Conservation (phyloP, 1,284 basidiomycete genomes). For the Marasmius tenuissimus region DNA sequence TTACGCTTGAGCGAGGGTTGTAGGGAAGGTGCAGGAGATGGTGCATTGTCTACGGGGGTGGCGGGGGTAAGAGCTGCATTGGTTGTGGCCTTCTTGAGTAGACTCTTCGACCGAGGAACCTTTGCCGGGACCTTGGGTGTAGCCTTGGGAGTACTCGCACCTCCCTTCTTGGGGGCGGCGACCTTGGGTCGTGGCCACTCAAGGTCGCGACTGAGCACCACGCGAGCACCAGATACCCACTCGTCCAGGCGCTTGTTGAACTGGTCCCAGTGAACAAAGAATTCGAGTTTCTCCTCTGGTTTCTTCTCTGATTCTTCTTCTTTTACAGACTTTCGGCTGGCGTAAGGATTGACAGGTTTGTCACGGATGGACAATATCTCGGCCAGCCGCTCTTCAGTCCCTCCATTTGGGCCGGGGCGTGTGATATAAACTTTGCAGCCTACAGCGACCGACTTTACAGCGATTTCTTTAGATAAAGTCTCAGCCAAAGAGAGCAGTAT, state of each 20-base stretch:
- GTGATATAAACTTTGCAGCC: slow-evolving; percentile 93
- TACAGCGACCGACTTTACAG: slow-evolving; percentile 74
- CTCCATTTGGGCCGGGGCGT: slow-evolving; percentile 72
- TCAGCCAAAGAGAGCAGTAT: slow-evolving; percentile 14
- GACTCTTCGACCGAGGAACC: slow-evolving; percentile 51
- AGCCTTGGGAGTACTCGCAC: slow-evolving; percentile 25
- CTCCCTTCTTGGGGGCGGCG: slow-evolving; percentile 54
- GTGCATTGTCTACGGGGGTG: slow-evolving; percentile 44
- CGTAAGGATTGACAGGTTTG: slow-evolving; percentile 69
- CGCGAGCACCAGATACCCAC: slow-evolving; percentile 91
- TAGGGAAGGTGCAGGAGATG: slow-evolving; percentile 53
- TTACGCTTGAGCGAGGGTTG: slow-evolving; percentile 64
- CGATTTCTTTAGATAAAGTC: slow-evolving; percentile 24
- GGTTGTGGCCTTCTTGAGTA: slow-evolving; percentile 76
- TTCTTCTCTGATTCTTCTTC: slow-evolving; percentile 45
- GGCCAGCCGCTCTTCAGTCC: slow-evolving; percentile 85
- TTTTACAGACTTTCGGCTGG: slow-evolving; percentile 40
- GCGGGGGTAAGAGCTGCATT: slow-evolving; percentile 62
- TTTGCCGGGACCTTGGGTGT: slow-evolving; percentile 63
- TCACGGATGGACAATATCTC: slow-evolving; percentile 93
- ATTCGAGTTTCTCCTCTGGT: slow-evolving; percentile 83
- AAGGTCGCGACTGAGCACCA: slow-evolving; percentile 84
- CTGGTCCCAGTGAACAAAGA: slow-evolving; percentile 96
- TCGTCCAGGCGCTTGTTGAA: slow-evolving; percentile 99
- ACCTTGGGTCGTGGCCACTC: slow-evolving; percentile 95